Percentiles rank a stretch among this genome's conserved stretches.
Evolutionary conservation across 164 flowering plant species (phyloP).

Genomic region (Warburgia ugandensis): DNA sequence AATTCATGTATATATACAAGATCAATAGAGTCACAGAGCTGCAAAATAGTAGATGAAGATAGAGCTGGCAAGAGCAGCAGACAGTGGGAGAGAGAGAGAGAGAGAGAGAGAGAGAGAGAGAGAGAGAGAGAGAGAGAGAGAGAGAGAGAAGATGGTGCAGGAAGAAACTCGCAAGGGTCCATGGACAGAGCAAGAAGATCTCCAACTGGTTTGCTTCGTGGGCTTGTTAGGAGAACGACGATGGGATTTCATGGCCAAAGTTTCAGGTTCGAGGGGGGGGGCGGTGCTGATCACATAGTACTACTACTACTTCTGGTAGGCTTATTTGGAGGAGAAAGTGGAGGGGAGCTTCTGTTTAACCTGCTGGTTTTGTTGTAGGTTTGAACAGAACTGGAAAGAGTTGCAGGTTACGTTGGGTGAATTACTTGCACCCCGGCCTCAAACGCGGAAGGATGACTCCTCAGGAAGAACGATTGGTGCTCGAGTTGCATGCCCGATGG

Average conservation of each 20-base stretch:
- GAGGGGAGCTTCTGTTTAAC: slow-evolving; percentile 33
- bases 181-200: slow-evolving; percentile 95
- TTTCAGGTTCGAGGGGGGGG: slow-evolving; percentile 99
- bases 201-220: slow-evolving; percentile 64
- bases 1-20: too few species aligned
- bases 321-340: slow-evolving; percentile 28
- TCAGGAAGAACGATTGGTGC: slow-evolving; percentile 81
- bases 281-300: too few species aligned
- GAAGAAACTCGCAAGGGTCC: slow-evolving; percentile 81
- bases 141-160: slow-evolving; percentile 29
- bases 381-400: slow-evolving; percentile 96
- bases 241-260: slow-evolving; percentile 97
- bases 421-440: slow-evolving; percentile 90
- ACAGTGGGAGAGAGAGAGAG: too few species aligned
- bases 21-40: too few species aligned
- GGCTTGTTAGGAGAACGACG: slow-evolving; percentile 83
- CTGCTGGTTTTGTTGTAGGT: slow-evolving; percentile 63
- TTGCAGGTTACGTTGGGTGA: slow-evolving; percentile 97
- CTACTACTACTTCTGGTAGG: too few species aligned
- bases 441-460: slow-evolving; percentile 90
- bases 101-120: too few species aligned
- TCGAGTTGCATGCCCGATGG: slow-evolving; percentile 85
- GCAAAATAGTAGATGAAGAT: too few species aligned
- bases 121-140: too few species aligned
- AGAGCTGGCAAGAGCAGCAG: too few species aligned